Evolutionary conservation across 306 rosid species (phyloP), one percentile per base, ranked within the genome.

Genomic region (Vachellia pachyceras): DNA sequence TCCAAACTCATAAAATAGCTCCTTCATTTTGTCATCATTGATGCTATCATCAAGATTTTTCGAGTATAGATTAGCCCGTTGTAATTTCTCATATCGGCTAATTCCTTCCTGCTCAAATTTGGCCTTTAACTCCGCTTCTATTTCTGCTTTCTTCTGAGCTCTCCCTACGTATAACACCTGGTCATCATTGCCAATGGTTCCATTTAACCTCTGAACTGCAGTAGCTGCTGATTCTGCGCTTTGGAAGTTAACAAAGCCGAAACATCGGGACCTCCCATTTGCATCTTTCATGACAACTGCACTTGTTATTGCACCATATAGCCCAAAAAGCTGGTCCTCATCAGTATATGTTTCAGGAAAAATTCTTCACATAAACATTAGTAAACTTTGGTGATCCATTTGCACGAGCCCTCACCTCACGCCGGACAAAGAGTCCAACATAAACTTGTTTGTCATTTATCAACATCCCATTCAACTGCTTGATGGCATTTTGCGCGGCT

Each of bases 1-100:
- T 73, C 99, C 99, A 79, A 88, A 95, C 80, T 89, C 94, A 72
- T 91, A 93, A 87, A 95, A 95, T 3, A 95, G 58, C 78, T 91
- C 97, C 86, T 85, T 91, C 57, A 95, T 86, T 36, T 91, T 93
- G 49, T 93, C 97, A 70, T 93, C 97, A 55, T 39, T 85, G 63
- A 95, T 20, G 80, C 37, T 81, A 44, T 95, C 97, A 82, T 95
- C 97, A 8, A 95, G 90, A 81, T 93, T 93, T 83, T 95, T 95
- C 67, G 93, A 57, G 72, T 95, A 95, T 33, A 95, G 78, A 68
- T 95, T 95, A 42, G 97, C 94, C 39, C 97, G 97, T 80, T 89
- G 94, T 50, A 90, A 81, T 77, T 95, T 95, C 72, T 95, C 97
- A 88, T 75, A 92, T 80, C 92, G 84, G 67, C 91, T 85, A 44